phyloP scores from a whole-genome alignment of 2,329 filamentous ascomycete genomes.

The Aureobasidium sp. region DNA sequence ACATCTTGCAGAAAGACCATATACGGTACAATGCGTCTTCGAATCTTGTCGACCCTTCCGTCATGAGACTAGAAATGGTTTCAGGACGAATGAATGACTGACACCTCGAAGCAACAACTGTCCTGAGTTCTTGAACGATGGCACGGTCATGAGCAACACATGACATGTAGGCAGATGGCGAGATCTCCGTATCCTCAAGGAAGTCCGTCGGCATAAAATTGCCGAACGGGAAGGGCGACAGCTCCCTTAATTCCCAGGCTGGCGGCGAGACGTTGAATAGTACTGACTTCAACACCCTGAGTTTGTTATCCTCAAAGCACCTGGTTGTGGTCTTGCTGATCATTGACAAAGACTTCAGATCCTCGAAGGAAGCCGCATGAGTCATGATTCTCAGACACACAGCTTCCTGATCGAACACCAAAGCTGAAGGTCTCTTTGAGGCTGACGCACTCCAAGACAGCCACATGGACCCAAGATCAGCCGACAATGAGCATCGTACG shows the following conservation, averaged over 20 bases:
- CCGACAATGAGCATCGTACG: background rate
- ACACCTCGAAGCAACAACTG: constrained; percentile 50
- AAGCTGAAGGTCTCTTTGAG: background rate
- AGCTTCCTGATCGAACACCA: constrained; percentile 16
- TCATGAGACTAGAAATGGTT: constrained; percentile 48
- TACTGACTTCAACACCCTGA: constrained; percentile 46
- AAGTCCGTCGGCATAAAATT: constrained; percentile 21
- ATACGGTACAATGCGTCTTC: constrained; percentile 59
- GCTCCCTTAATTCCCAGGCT: constrained; percentile 55
- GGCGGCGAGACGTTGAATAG: constrained; percentile 49
- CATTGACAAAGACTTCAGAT: constrained; percentile 49
- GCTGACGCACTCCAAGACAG: background rate
- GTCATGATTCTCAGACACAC: constrained; percentile 48
- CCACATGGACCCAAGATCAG: background rate
- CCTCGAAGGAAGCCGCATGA: constrained; percentile 43
- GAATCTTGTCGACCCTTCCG: constrained; percentile 42
- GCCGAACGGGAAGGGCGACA: constrained; percentile 40
- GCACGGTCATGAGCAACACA: constrained; percentile 47
- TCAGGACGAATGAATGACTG: constrained; percentile 50
- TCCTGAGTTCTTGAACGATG: constrained; percentile 49
- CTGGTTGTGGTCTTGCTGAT: constrained; percentile 52
- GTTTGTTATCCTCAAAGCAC: constrained; percentile 52
- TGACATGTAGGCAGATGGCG: constrained; percentile 45
- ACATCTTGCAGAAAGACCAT: constrained; percentile 60
- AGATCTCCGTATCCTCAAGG: constrained; percentile 43